A percentile compares a stretch with the other conserved stretches of the same genome.
Evolutionary conservation across 352 stramenopile genomes (phyloP).

Genomic region (Phytophthora agathidicida): DNA sequence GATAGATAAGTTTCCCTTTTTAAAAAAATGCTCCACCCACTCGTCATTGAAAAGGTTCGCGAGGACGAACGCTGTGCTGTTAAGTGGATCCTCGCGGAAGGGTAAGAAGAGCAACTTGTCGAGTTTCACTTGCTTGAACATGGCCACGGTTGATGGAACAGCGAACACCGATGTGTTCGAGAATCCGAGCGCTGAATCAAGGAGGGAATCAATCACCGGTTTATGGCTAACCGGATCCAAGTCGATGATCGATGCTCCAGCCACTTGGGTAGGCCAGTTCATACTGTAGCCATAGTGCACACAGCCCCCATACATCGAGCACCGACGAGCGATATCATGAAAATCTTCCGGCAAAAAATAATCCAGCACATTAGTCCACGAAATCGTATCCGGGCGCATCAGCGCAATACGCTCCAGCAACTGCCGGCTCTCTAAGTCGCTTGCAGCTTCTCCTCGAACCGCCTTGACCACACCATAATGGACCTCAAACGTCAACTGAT

Average conservation of each 20-base stretch:
- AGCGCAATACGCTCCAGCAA: constrained; percentile 23
- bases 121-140: constrained; percentile 2
- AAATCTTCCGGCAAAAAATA: constrained; percentile 30
- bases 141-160: neutral
- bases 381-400: constrained; percentile 28
- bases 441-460: constrained; percentile 1
- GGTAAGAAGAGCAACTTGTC: constrained; percentile 31
- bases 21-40: constrained; percentile 31
- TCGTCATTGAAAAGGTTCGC: constrained; percentile 4
- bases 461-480: constrained; percentile 31
- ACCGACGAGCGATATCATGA: constrained; percentile 35
- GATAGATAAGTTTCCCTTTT: constrained; percentile 4
- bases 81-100: constrained; percentile 12
- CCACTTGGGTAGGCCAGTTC: constrained; percentile 31
- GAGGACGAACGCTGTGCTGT: constrained; percentile 22
- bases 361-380: constrained; percentile 32
- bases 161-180: neutral
- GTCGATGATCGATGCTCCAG: constrained; percentile 23
- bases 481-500: constrained; percentile 27
- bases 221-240: constrained; percentile 1
- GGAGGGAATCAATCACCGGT: neutral
- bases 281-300: constrained; percentile 38
- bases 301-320: constrained; percentile 16
- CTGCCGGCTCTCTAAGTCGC: constrained; percentile 5
- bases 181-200: constrained; percentile 20